Evolutionary conservation across 164 flowering plant species (phyloP).

Genomic region (Nelumbo lutea): DNA sequence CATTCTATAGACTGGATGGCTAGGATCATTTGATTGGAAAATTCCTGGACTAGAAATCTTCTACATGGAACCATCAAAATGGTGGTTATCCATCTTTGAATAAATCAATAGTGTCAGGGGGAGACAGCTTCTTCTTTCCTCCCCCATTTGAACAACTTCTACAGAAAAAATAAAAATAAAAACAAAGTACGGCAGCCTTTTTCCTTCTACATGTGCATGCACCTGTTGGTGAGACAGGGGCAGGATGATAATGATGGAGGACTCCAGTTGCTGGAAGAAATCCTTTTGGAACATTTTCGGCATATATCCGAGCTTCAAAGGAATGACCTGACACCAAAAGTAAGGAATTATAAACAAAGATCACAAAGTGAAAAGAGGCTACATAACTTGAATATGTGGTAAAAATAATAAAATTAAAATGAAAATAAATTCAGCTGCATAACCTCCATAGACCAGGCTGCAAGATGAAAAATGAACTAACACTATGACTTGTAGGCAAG

Average conservation of each 20-base stretch:
- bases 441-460: neutral
- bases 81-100: neutral
- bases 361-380: neutral
- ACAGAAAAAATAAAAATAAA: neutral
- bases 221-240: slow-evolving; percentile 72
- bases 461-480: too few species aligned
- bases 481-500: too few species aligned
- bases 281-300: slow-evolving; percentile 97
- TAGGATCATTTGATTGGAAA: neutral
- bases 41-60: neutral
- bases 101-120: neutral
- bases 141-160: neutral
- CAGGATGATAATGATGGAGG: slow-evolving; percentile 87
- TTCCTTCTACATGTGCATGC: slow-evolving; percentile 8
- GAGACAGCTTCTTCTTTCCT: slow-evolving; percentile 1
- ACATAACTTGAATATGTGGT: neutral
- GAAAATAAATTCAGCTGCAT: neutral
- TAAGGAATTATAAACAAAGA: neutral
- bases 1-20: neutral
- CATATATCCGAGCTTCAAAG: slow-evolving; percentile 97
- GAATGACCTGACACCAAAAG: slow-evolving; percentile 70
- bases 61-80: neutral
- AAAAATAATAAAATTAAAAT: too few species aligned
- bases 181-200: neutral
- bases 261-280: slow-evolving; percentile 97